A percentile compares a stretch with the other conserved stretches of the same genome.
Evolutionary conservation across 257 asterid species (phyloP).

Genomic region (Nicotiana sylvestris): DNA sequence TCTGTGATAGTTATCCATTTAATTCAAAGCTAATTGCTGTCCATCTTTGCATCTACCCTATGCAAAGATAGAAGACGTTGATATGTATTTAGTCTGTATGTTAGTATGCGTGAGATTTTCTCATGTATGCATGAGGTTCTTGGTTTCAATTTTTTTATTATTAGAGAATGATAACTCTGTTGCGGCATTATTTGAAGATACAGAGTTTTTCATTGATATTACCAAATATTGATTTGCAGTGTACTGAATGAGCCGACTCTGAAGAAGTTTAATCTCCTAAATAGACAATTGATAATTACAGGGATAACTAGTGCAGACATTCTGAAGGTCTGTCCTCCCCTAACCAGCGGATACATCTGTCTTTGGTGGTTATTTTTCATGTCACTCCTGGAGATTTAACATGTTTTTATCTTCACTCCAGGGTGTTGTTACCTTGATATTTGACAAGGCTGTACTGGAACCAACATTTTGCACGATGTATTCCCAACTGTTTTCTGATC

Average conservation of each 20-base stretch:
- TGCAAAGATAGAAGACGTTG: too few relatives aligned
- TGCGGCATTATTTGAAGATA: neutral
- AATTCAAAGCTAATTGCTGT: neutral
- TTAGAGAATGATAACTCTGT: neutral
- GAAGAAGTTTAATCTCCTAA: conserved; percentile 84
- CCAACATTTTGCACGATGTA: conserved; percentile 90
- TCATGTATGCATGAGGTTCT: too few relatives aligned
- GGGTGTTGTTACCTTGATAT: conserved; percentile 50
- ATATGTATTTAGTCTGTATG: too few relatives aligned
- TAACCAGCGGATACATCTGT: too few relatives aligned
- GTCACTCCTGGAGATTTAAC: neutral
- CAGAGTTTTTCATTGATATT: too few relatives aligned
- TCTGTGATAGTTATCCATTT: neutral
- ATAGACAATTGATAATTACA: conserved; percentile 85
- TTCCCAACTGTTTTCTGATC: conserved; percentile 83
- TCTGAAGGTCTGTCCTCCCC: conserved; percentile 48
- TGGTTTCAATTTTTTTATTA: neutral
- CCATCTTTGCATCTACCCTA: neutral
- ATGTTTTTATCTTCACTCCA: neutral
- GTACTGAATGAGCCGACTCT: conserved; percentile 96
- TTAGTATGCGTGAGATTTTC: too few relatives aligned
- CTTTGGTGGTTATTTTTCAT: too few relatives aligned
- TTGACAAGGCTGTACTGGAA: conserved; percentile 35
- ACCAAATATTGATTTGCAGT: conserved; percentile 33
- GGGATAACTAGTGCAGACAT: conserved; percentile 94